These are phyloP conservation scores for Globisporangium splendens DNA, from an alignment of 352 stramenopile genomes.

Conservation along the genomic window DNA sequence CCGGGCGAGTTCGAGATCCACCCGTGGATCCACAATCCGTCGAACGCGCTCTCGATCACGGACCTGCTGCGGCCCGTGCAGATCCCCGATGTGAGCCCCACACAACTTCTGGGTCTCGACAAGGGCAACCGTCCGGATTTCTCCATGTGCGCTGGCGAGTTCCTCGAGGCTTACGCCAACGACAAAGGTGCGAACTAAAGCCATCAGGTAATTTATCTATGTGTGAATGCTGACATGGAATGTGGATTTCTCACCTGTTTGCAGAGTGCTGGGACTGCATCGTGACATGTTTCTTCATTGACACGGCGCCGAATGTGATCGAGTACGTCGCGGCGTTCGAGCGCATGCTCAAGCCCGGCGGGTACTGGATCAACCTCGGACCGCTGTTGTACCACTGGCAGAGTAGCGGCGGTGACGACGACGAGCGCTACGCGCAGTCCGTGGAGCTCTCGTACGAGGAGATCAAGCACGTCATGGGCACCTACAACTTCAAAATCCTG, in stretches of 20 bases:
- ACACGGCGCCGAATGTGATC: slow-evolving; percentile 96
- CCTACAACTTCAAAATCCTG: slow-evolving; percentile 92
- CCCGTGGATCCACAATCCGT: slow-evolving; percentile 92
- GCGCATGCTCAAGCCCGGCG: slow-evolving; percentile 93
- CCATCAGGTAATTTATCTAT: not conserved
- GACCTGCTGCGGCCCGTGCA: slow-evolving; percentile 78
- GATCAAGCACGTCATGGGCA: slow-evolving; percentile 90
- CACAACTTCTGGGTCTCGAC: slow-evolving; percentile 60
- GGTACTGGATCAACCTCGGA: slow-evolving; percentile 97
- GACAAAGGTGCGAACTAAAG: slow-evolving; percentile 48
- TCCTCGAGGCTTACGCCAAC: slow-evolving; percentile 93
- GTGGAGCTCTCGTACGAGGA: slow-evolving; percentile 96
- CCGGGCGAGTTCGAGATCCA: slow-evolving; percentile 71
- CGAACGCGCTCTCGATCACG: slow-evolving; percentile 77
- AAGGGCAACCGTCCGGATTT: slow-evolving; percentile 85
- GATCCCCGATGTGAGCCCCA: slow-evolving; percentile 84
- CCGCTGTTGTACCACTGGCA: slow-evolving; percentile 94
- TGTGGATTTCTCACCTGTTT: too few relatives aligned
- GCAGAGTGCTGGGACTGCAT: slow-evolving; percentile 95
- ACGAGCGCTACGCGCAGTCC: slow-evolving; percentile 88
- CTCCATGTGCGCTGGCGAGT: slow-evolving; percentile 98
- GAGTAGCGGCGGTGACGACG: slow-evolving; percentile 41
- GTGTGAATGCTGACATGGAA: not conserved
- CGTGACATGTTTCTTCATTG: slow-evolving; percentile 99
- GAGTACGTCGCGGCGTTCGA: slow-evolving; percentile 95